Conservation (phyloP, 768 basidiomycete genomes). For the Tulasnella sp. region DNA sequence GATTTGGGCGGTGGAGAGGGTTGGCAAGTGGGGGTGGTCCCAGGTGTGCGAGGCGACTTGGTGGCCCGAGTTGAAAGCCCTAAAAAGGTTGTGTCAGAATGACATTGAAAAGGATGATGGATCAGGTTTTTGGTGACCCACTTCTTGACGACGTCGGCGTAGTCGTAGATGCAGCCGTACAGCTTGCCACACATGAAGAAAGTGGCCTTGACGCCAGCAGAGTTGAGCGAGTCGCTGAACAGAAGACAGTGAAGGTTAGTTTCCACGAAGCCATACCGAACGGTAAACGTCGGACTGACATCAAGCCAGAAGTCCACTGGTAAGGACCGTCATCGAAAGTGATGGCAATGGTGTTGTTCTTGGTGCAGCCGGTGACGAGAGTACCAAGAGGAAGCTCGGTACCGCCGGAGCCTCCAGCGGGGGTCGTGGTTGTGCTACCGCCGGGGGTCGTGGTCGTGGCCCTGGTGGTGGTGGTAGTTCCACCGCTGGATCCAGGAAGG, state of each 20-base stretch:
- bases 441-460: background rate
- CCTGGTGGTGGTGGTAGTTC: background rate
- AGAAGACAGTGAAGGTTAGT: background rate
- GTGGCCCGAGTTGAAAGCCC: conserved; percentile 10
- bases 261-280: background rate
- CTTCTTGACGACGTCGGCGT: conserved; percentile 3
- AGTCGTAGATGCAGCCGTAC: conserved; percentile 16
- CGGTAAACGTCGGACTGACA: background rate
- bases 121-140: too few species aligned
- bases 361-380: conserved; percentile 5
- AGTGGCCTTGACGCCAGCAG: conserved; percentile 8
- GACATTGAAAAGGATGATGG: too few species aligned
- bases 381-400: background rate
- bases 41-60: conserved; percentile 17
- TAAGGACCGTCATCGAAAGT: conserved; percentile 23
- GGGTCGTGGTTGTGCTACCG: background rate
- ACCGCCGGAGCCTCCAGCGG: background rate
- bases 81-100: background rate
- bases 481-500: background rate
- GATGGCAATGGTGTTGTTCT: conserved; percentile 12
- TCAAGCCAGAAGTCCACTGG: conserved; percentile 13
- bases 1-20: background rate
- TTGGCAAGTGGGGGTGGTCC: conserved; percentile 7
- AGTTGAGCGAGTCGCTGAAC: background rate
- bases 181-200: conserved; percentile 19